Percentiles rank a stretch among this genome's conserved stretches.
These are phyloP conservation scores for Parmelia sp. DNA, from an alignment of 495 filamentous ascomycete genomes.

Conservation along the genomic window DNA sequence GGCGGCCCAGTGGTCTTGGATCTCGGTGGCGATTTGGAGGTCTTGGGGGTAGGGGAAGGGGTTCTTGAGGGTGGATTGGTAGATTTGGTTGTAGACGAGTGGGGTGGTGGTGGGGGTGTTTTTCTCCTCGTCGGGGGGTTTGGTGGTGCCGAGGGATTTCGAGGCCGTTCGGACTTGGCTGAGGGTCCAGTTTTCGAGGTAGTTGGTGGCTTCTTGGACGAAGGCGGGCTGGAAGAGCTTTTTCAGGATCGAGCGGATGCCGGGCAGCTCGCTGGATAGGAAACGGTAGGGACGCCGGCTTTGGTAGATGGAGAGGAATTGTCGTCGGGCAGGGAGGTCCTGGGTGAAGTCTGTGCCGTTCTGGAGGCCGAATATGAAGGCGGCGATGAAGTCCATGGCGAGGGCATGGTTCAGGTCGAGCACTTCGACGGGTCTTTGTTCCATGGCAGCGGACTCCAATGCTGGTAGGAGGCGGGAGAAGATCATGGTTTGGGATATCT, in stretches of 20 bases:
- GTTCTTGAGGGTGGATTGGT: neutral
- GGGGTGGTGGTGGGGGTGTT: constrained; percentile 1
- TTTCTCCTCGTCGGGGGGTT: neutral
- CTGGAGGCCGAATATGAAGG: constrained; percentile 48
- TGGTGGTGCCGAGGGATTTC: constrained; percentile 7
- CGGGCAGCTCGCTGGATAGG: constrained; percentile 67
- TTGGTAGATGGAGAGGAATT: constrained; percentile 52
- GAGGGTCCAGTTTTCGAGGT: constrained; percentile 17
- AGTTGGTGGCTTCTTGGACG: constrained; percentile 12
- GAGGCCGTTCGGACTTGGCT: neutral
- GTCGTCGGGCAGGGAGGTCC: constrained; percentile 35
- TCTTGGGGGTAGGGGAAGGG: neutral
- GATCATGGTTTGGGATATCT: constrained; percentile 55
- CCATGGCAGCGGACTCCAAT: constrained; percentile 24
- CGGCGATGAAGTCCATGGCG: constrained; percentile 40
- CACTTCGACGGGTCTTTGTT: constrained; percentile 29
- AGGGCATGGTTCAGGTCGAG: constrained; percentile 32
- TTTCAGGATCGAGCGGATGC: constrained; percentile 44
- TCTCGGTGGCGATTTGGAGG: constrained; percentile 12
- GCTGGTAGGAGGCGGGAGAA: constrained; percentile 58
- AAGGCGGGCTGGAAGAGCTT: constrained; percentile 28
- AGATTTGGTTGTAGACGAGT: constrained; percentile 11
- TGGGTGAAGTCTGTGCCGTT: constrained; percentile 47
- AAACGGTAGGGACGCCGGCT: constrained; percentile 45
- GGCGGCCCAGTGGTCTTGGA: constrained; percentile 60